Evolutionary conservation across 345 rosid species (phyloP).

Genomic region (Brassica carinata): DNA sequence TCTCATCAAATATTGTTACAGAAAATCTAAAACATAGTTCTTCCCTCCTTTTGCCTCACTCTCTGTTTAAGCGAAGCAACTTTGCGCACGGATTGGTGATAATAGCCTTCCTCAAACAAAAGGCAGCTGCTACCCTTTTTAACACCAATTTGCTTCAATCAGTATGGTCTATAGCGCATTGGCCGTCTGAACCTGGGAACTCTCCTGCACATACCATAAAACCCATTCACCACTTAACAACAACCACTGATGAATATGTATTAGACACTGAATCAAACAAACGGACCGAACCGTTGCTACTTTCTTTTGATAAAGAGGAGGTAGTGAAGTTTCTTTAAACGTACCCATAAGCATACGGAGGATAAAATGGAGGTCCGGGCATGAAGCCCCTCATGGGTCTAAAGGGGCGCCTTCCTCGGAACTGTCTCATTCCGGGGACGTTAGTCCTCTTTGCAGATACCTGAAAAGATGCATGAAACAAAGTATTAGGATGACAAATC

Average conservation of each 20-base stretch:
- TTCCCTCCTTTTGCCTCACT: not conserved
- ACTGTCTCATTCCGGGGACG: slow-evolving; percentile 93
- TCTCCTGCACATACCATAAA: slow-evolving; percentile 63
- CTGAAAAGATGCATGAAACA: slow-evolving; percentile 44
- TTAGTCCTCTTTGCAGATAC: slow-evolving; percentile 97
- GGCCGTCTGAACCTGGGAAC: slow-evolving; percentile 94
- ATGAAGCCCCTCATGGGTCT: slow-evolving; percentile 85
- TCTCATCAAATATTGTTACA: slow-evolving; percentile 35
- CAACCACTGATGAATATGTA: not conserved
- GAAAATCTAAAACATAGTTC: slow-evolving; percentile 16
- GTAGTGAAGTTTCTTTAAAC: slow-evolving; percentile 17
- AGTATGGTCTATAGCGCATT: slow-evolving; percentile 89
- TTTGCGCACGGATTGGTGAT: not conserved
- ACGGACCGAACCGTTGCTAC: not conserved
- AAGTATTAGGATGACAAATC: not conserved
- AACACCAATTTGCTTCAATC: slow-evolving; percentile 17
- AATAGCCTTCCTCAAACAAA: slow-evolving; percentile 11
- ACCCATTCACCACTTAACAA: not conserved
- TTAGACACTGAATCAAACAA: not conserved
- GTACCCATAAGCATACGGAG: slow-evolving; percentile 84
- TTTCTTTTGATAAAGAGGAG: not conserved
- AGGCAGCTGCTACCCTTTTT: slow-evolving; percentile 23
- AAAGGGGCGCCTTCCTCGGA: slow-evolving; percentile 85
- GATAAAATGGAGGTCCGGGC: slow-evolving; percentile 64
- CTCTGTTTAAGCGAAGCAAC: slow-evolving; percentile 13